Evolutionary conservation across 345 rosid genomes (phyloP), one percentile per base, ranked within the genome.

Genomic region (Bruguiera sexangula): DNA sequence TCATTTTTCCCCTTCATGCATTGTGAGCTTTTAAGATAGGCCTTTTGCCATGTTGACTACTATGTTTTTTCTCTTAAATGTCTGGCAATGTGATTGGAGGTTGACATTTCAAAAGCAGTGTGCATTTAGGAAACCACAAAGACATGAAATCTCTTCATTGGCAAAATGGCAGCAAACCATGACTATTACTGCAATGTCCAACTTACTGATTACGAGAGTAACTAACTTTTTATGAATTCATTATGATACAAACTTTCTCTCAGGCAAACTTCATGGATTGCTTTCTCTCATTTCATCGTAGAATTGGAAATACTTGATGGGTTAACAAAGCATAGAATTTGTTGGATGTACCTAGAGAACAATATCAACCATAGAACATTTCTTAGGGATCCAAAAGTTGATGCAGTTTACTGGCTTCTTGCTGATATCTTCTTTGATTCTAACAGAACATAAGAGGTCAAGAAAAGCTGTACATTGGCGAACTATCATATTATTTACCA

Each of bases 401-500:
- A 27, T 20, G 10, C 18, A 69, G 20, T 58, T 46, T 59, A 22
- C 50, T 5, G 31, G 51, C 6, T 60, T 69, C 20, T 69, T 60
- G 43, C 10, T 50, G 7, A 31, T 64, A 6, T 31, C 57, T 8
- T 70, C 29, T 54, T 19, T 55, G 16, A 60, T 48, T 62, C 67
- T 57, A 53, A 46, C 48, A 48, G 29, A 34, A 16, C 30, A 30
- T 70, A 39, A 31, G 21, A 20, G 55, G 43, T 29, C 26, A 58
- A 39, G 21, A 54, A 36, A 62, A 63, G 21, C 11, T 58, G 29
- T 66, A 60, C 24, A 51, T 53, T 65, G 67, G 59, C 60, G 31
- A 60, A 46, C 36, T 43, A 48, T 74, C 62, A 50, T 21, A 63
- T 36, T 69, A 50, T 31, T 61, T 70, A 60, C 55, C 51, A 29